Conservation (phyloP, 2,329 filamentous ascomycete genomes). For the Aurifilum marmelostoma region DNA sequence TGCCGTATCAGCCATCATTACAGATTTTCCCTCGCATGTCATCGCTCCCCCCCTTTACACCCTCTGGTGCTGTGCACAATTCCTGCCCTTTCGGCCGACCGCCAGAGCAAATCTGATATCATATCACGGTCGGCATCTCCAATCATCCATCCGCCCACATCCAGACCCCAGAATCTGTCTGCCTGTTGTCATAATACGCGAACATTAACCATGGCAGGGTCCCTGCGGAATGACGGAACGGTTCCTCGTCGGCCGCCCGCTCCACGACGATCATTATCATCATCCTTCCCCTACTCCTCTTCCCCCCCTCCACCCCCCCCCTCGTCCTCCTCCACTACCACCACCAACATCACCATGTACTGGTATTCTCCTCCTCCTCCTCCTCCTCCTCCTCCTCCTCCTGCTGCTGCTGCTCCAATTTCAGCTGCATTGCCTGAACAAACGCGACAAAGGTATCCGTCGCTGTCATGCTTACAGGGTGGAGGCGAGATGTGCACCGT, state of each 20-base stretch:
- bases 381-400: background rate
- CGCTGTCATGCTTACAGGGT: too few species aligned
- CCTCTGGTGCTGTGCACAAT: slow-evolving; percentile 12
- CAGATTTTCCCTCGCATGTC: background rate
- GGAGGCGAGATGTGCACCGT: background rate
- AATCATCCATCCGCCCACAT: background rate
- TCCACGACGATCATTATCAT: slow-evolving; percentile 2
- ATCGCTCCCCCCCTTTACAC: slow-evolving; percentile 12
- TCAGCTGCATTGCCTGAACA: background rate
- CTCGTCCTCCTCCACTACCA: background rate
- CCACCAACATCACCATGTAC: too few species aligned
- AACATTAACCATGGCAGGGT: background rate
- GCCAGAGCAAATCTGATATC: background rate
- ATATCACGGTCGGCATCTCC: background rate
- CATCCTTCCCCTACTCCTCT: background rate
- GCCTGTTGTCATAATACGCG: background rate
- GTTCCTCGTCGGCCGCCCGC: slow-evolving; percentile 9
- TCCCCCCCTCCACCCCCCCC: background rate
- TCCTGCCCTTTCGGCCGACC: slow-evolving; percentile 1
- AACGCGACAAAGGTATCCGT: background rate
- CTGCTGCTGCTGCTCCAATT: background rate
- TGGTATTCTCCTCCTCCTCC: too few species aligned
- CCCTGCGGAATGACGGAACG: slow-evolving; percentile 9
- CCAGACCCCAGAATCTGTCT: background rate
- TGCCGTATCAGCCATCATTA: background rate